These are phyloP conservation scores for Auxenochlorella pyrenoidosa DNA, from an alignment of 139 green algal genomes.

Conservation along the genomic window DNA sequence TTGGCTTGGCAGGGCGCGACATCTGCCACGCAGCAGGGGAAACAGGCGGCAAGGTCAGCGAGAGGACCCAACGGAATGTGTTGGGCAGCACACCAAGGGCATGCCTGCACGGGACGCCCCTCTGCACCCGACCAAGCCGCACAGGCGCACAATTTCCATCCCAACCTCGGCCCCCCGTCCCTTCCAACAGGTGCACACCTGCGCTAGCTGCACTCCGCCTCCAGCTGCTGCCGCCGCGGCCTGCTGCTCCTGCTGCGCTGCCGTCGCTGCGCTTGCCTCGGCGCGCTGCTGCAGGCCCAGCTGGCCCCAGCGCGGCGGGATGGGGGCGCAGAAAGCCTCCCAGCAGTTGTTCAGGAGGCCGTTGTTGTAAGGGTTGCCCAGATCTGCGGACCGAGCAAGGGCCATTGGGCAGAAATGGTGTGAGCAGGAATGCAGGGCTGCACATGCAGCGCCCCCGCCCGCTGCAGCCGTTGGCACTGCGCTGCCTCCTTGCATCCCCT, in stretches of 20 bases:
- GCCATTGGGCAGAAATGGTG: background rate
- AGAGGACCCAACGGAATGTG: no score
- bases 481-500: no score
- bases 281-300: conserved; percentile 25
- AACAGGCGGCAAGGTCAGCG: background rate
- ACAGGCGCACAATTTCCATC: no score
- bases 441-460: no score
- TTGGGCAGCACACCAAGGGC: no score
- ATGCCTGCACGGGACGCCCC: no score
- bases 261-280: background rate
- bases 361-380: conserved; percentile 53
- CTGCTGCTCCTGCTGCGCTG: background rate
- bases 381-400: background rate
- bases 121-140: no score
- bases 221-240: background rate
- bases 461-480: no score
- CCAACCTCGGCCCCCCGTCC: no score
- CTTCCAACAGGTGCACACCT: background rate
- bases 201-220: conserved; percentile 4
- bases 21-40: background rate
- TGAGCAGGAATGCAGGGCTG: no score
- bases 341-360: conserved; percentile 46
- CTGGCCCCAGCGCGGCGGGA: conserved; percentile 34
- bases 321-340: conserved; percentile 39
- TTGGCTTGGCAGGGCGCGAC: background rate